These are phyloP conservation scores for Leccinum subgranulosum DNA, from an alignment of 768 basidiomycete genomes.

Conservation along the genomic window DNA sequence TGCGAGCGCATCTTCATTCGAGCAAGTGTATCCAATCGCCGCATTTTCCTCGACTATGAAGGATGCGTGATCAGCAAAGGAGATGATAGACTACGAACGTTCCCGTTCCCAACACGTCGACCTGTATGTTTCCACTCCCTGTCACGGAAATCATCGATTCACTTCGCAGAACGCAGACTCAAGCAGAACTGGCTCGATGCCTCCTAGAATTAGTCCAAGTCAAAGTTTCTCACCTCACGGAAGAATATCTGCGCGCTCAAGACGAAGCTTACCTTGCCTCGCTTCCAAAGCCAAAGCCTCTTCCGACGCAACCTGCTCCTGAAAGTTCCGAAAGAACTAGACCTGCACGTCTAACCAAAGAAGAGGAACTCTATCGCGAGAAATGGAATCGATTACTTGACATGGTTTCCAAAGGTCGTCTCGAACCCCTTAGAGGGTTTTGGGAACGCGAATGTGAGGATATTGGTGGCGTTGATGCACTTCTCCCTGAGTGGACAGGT, in stretches of 20 bases:
- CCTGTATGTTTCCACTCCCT: conserved; percentile 54
- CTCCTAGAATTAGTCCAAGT: conserved; percentile 80
- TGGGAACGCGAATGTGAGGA: conserved; percentile 65
- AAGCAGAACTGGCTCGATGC: conserved; percentile 85
- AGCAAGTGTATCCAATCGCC: conserved; percentile 81
- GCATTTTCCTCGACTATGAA: conserved; percentile 89
- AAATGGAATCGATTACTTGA: conserved; percentile 85
- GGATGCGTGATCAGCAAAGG: conserved; percentile 71
- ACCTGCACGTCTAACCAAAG: conserved; percentile 64
- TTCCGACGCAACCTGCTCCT: conserved; percentile 37
- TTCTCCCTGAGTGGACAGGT: conserved; percentile 69
- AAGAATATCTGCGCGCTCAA: conserved; percentile 76
- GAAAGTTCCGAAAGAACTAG: conserved; percentile 45
- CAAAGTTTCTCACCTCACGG: conserved; percentile 84
- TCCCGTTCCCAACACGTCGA: conserved; percentile 94
- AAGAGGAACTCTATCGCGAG: conserved; percentile 76
- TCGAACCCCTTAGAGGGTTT: conserved; percentile 78
- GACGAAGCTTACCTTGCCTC: conserved; percentile 91
- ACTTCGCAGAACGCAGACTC: conserved; percentile 54
- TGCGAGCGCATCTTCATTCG: conserved; percentile 93
- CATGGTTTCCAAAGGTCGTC: conserved; percentile 82
- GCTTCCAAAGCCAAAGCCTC: conserved; percentile 73
- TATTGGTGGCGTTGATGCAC: conserved; percentile 58
- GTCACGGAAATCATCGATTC: neutral
- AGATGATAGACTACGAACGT: conserved; percentile 81